Base-by-base conservation (phyloP, 805 yeast species). In the Saturnispora sekii region DNA sequence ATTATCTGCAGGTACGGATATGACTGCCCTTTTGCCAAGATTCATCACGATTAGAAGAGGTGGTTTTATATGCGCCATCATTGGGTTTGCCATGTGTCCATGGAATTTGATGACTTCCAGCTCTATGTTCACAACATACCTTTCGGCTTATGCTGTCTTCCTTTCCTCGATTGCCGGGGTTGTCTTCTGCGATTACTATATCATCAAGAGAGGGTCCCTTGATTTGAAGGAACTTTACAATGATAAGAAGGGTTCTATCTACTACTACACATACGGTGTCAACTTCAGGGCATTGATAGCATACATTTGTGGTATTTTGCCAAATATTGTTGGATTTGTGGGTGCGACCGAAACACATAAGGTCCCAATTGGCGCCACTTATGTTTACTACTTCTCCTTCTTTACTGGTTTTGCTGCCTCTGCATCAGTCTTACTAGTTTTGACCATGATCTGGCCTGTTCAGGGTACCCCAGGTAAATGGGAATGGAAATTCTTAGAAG, bases 261-360 rank as follows among this genome's bases (percentile, higher is more conserved):
- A 87, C 65, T 73, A 72, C 64, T 86, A 75, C 64, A 72, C 74
- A 55, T 63, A 56, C 29, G 96, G 96, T 34, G 54, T 76, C 61
- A 85, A 86, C 59, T 84, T 94, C 93, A 72, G 95, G 60, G 96
- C 90, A 2, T 79, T 76, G 52, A 76, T 71, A 30, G 93, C 95
- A 1, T 87, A 87, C 60, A 60, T 87, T 51, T 71, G 80, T 52
- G 95, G 95, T 45, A 80, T 88, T 48, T 67, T 78, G 32, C 93
- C 95, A 39, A 87, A 86, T 56, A 80, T 87, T 57, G 83, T 83
- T 16, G 96, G 96, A 1, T 87, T 87, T 54, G 90, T 81, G 6
- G 87, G 95, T 51, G 87, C 88, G 9, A 78, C 84, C 18, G 84
- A 81, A 34, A 74, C 79, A n/a, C 72, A 69, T 48, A 46, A 40